Base-by-base conservation (phyloP, 441 rosid genomes). In the Gossypium davidsonii region DNA sequence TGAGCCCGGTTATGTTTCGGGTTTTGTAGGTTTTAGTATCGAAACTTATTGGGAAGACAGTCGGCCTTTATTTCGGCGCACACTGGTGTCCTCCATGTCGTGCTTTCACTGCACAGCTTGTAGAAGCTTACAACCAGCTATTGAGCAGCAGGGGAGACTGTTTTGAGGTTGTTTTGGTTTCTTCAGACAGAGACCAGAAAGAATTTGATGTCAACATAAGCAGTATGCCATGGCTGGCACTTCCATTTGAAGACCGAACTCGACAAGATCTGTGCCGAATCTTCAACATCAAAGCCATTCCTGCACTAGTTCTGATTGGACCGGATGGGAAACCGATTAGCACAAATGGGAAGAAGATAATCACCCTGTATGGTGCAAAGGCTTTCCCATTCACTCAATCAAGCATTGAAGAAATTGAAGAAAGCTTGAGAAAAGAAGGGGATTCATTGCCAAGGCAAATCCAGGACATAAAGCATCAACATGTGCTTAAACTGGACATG, bases 51-150 rank as follows among this genome's bases (percentile, higher is more conserved):
- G 93, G 96, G 10, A 92, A 87, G 88, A 89, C 92, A 28, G 66
- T 90, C 37, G 97, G 97, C 21, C 85, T 92, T 37, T 87, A 88
- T 83, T 87, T 90, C 71, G 93, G 92, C 6, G 92, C 95, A 63
- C 79, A 86, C 39, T 90, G 95, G 96, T 87, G 88, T 75, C 94
- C 92, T 17, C 97, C 97, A 15, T 86, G 91, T 74, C 83, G 88
- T 3, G 75, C 85, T 53, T 92, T 92, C 88, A 88, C 91, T 8
- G 44, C 81, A 9, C 90, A 86, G 73, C 94, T 92, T 44, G 58
- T 74, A 21, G 90, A 89, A 60, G 83, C 78, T 17, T 89, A 92
- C 74, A 76, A 73, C 6, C 89, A 89, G 78, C 82, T 92, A 37
- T 52, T 14, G 6, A 57, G 65, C 64, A 60, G 69, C 21, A 53